Conservation (phyloP, 192 early-diverging fungal species). For the Backusella morwellensis region DNA sequence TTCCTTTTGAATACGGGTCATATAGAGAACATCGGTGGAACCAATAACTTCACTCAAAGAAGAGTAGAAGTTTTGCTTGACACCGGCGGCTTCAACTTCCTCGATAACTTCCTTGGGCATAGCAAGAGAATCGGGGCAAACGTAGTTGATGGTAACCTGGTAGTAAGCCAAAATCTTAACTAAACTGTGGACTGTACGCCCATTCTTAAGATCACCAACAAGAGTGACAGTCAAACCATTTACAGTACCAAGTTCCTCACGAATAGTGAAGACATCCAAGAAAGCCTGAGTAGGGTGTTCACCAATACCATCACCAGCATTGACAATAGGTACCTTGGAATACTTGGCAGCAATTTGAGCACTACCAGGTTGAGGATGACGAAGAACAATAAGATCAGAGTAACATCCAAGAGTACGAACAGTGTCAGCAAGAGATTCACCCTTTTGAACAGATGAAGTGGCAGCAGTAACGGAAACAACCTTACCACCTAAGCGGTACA, state of each 20-base stretch:
- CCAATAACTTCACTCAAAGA: constrained; percentile 78
- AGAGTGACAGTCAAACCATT: constrained; percentile 94
- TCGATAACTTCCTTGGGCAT: constrained; percentile 88
- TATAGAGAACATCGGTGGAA: constrained; percentile 92
- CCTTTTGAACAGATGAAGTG: constrained; percentile 91
- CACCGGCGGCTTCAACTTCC: constrained; percentile 60
- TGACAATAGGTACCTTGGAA: constrained; percentile 91
- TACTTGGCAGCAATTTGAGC: constrained; percentile 82
- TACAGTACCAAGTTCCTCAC: constrained; percentile 92
- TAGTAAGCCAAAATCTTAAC: constrained; percentile 87
- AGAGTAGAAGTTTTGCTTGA: constrained; percentile 68
- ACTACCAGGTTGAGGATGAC: constrained; percentile 89
- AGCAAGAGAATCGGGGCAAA: constrained; percentile 71
- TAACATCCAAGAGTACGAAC: constrained; percentile 92
- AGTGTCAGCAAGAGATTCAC: constrained; percentile 92
- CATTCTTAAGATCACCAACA: constrained; percentile 97
- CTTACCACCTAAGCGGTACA: constrained; percentile 87
- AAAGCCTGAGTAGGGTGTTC: constrained; percentile 99
- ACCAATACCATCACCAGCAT: constrained; percentile 95
- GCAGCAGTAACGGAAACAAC: constrained; percentile 83
- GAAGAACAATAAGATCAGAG: constrained; percentile 87
- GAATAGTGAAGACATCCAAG: constrained; percentile 91
- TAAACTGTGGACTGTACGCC: constrained; percentile 95
- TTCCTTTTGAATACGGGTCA: constrained; percentile 96
- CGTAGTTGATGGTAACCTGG: constrained; percentile 93